Percentiles rank a stretch among this genome's conserved stretches.
phyloP scores from a whole-genome alignment of 2,329 filamentous ascomycete genomes.

The Lasiodiplodia theobromae region DNA sequence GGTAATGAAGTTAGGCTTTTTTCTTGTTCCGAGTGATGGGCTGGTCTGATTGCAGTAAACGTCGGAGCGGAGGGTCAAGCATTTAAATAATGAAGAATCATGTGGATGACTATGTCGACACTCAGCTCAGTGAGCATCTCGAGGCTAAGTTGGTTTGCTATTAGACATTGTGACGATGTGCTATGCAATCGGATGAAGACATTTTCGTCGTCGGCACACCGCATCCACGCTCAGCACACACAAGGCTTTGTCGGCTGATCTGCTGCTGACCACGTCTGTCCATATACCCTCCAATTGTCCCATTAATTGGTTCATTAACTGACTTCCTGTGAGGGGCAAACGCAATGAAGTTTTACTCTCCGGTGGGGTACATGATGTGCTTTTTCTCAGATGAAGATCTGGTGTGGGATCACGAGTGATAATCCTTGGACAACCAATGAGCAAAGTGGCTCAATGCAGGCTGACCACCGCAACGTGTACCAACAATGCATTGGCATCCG shows the following conservation, averaged over 20 bases:
- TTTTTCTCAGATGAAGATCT: neutral
- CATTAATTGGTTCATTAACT: neutral
- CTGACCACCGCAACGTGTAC: neutral
- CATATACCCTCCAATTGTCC: neutral
- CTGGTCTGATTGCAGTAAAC: neutral
- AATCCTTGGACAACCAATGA: neutral
- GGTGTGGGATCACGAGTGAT: neutral
- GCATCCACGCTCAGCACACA: neutral
- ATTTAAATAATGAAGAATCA: neutral
- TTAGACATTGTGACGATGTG: neutral
- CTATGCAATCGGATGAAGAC: slow-evolving; percentile 5
- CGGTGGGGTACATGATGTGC: neutral
- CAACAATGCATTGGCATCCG: too few relatives aligned
- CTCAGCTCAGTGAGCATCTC: neutral
- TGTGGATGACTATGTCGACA: too few relatives aligned
- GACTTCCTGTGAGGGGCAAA: neutral
- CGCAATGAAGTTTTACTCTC: neutral
- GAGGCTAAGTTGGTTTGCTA: neutral
- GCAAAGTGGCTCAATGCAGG: neutral
- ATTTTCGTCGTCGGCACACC: neutral
- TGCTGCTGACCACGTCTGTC: too few relatives aligned
- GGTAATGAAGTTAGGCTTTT: too few relatives aligned
- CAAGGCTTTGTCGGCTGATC: slow-evolving; percentile 5
- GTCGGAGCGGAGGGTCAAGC: neutral
- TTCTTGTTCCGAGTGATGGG: neutral